phyloP scores from a whole-genome alignment of 192 early-diverging fungal genomes.

The Coemansia sp. region DNA sequence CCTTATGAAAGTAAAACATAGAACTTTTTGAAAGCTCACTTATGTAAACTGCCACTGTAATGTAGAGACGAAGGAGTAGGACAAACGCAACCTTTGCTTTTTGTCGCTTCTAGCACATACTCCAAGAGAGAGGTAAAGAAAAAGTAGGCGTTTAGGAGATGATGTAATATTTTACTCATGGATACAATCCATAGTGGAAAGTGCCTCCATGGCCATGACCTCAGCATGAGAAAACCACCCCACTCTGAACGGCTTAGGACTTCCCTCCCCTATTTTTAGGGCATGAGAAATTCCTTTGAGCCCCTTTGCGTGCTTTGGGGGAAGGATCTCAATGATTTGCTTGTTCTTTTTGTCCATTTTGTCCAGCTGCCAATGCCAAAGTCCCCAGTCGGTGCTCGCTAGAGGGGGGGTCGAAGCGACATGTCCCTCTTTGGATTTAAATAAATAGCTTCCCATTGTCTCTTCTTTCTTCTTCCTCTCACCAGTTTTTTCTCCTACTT shows the following conservation, averaged over 20 bases:
- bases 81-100: no score
- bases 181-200: neutral
- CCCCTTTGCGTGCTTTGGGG: neutral
- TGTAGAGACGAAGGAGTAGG: no score
- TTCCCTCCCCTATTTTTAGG: neutral
- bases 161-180: neutral
- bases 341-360: neutral
- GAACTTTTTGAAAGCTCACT: neutral
- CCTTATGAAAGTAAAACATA: neutral
- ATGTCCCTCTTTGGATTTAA: neutral
- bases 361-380: neutral
- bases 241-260: neutral
- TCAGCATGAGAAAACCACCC: neutral
- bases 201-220: neutral
- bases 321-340: neutral
- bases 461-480: neutral
- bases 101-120: no score
- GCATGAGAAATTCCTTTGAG: neutral
- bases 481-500: neutral
- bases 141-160: neutral
- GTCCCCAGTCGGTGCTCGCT: neutral
- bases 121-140: no score
- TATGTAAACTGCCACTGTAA: no score
- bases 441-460: neutral
- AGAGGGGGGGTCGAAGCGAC: neutral